phyloP scores from a whole-genome alignment of 345 rosid genomes.

The Populus euphratica region DNA sequence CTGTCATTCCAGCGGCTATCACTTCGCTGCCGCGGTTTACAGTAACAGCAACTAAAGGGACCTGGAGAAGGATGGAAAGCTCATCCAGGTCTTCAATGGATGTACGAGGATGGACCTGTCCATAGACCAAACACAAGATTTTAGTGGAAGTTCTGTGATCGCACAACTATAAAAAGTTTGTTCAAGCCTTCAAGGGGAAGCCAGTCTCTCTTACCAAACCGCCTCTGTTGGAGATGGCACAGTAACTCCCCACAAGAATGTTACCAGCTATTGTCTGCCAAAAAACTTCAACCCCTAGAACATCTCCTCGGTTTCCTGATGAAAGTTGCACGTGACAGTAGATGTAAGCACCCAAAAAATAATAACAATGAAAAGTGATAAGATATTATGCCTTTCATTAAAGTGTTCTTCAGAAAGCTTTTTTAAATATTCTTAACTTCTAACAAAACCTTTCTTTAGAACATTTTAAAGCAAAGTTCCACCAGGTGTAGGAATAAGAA shows the following conservation, averaged over 20 bases:
- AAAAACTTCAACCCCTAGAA: constrained; percentile 96
- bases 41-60: constrained; percentile 33
- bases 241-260: constrained; percentile 91
- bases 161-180: not conserved
- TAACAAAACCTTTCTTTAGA: not conserved
- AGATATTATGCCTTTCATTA: no score
- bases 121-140: not conserved
- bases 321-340: not conserved
- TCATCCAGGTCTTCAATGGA: constrained; percentile 92
- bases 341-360: constrained; percentile 36
- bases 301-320: constrained; percentile 77
- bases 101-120: constrained; percentile 91
- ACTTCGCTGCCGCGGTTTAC: constrained; percentile 38
- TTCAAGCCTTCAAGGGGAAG: not conserved
- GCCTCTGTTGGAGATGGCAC: constrained; percentile 82
- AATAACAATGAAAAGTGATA: not conserved
- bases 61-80: constrained; percentile 91
- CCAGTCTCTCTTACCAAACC: constrained; percentile 56
- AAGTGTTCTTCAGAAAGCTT: not conserved
- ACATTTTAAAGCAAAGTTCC: not conserved
- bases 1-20: constrained; percentile 76
- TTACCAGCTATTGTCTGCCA: constrained; percentile 94
- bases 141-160: not conserved
- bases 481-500: not conserved
- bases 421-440: not conserved